These are phyloP conservation scores for Chaetomiaceae sp. DNA, from an alignment of 2,329 filamentous ascomycete genomes.

Conservation along the genomic window DNA sequence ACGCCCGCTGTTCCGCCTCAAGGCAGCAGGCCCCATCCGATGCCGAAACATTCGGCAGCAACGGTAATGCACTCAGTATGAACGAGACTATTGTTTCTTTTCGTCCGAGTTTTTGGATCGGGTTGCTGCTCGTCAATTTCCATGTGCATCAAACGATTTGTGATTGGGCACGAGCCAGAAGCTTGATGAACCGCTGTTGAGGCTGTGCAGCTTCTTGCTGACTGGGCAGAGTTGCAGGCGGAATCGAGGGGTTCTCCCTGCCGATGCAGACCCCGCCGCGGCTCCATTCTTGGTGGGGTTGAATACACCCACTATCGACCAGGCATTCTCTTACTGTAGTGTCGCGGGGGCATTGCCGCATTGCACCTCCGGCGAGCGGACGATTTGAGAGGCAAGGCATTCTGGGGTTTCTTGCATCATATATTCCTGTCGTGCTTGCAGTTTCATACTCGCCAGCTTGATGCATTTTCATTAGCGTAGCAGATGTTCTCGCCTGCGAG, in stretches of 20 bases:
- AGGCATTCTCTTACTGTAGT: slow-evolving; percentile 16
- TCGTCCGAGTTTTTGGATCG: background rate
- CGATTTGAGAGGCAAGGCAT: slow-evolving; percentile 13
- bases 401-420: slow-evolving; percentile 3
- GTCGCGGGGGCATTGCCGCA: too few relatives aligned
- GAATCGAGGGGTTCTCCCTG: background rate
- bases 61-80: background rate
- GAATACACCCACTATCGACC: slow-evolving; percentile 7
- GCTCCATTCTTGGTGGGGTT: background rate
- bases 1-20: slow-evolving; percentile 16
- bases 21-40: slow-evolving; percentile 10
- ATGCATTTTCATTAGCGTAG: slow-evolving; percentile 1
- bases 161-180: slow-evolving; percentile 14
- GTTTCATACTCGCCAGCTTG: slow-evolving; percentile 8
- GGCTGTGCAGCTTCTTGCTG: slow-evolving; percentile 11
- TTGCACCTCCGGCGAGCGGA: background rate
- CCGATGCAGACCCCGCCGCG: background rate
- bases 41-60: background rate
- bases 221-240: slow-evolving; percentile 15
- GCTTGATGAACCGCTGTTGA: slow-evolving; percentile 3
- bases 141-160: background rate
- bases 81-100: background rate
- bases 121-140: background rate
- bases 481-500: background rate
- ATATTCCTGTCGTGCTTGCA: background rate